phyloP scores from a whole-genome alignment of 2,329 filamentous ascomycete genomes.

The Fusarium euwallaceae region DNA sequence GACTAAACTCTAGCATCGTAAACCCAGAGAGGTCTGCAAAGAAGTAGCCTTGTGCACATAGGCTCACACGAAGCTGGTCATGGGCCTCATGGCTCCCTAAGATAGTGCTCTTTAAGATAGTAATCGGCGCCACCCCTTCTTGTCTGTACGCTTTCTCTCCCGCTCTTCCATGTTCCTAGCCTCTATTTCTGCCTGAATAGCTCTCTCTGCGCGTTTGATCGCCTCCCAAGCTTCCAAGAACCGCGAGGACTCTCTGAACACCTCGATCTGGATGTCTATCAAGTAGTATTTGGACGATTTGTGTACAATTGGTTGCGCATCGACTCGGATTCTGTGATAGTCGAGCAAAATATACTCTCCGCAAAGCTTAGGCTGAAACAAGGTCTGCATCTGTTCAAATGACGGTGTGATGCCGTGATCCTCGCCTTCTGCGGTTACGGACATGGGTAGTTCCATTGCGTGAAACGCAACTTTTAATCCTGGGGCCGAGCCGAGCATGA shows the following conservation, averaged over 20 bases:
- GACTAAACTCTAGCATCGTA: not conserved
- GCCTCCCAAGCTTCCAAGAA: not conserved
- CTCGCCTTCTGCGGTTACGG: not conserved
- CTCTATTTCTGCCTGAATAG: not conserved
- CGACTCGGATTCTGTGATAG: conserved; percentile 5
- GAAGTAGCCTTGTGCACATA: not conserved
- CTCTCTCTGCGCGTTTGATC: not conserved
- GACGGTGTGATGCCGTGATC: not conserved
- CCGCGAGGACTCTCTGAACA: not conserved
- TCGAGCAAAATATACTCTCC: conserved; percentile 5
- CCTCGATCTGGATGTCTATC: conserved; percentile 8
- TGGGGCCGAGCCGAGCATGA: conserved; percentile 13
- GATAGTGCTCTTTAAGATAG: not conserved
- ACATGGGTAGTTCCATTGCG: conserved; percentile 5
- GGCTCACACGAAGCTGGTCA: not conserved
- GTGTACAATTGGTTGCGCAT: conserved; percentile 6
- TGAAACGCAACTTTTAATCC: conserved; percentile 10
- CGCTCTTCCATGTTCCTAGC: not conserved
- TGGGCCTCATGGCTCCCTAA: not conserved
- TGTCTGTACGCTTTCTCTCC: not conserved
- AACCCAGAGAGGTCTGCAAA: not conserved
- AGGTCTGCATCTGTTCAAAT: not conserved
- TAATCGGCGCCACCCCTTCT: conserved; percentile 4
- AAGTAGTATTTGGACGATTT: conserved; percentile 16
- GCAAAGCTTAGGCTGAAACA: not conserved